Evolutionary conservation across 108 stramenopile genomes (phyloP).

Genomic region (Chaetoceros muelleri): DNA sequence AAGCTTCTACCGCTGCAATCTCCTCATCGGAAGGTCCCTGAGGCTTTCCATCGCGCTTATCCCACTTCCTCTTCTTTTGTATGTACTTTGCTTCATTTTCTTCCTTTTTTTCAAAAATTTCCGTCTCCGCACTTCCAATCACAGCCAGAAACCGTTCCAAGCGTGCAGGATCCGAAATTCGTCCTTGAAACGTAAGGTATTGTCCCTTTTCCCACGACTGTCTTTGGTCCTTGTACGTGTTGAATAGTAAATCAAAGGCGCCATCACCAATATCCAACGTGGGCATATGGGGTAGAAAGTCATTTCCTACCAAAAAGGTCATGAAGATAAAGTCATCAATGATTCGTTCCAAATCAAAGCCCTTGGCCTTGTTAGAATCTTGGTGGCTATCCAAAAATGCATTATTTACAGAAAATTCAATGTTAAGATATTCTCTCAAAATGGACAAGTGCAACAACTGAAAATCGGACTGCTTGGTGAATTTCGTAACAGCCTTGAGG

Average conservation of each 20-base stretch:
- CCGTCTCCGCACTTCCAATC: constrained; percentile 81
- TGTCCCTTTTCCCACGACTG: constrained; percentile 65
- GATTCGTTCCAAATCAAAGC: constrained; percentile 82
- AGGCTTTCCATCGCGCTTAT: constrained; percentile 67
- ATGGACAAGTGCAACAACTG: constrained; percentile 94
- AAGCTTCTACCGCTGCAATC: constrained; percentile 53
- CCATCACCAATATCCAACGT: constrained; percentile 95
- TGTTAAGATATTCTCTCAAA: constrained; percentile 88
- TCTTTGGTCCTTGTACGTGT: constrained; percentile 86
- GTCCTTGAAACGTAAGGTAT: constrained; percentile 84
- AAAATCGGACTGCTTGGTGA: constrained; percentile 92
- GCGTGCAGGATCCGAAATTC: constrained; percentile 61
- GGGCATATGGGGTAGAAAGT: constrained; percentile 97
- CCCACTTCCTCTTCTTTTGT: constrained; percentile 73
- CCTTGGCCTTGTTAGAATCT: constrained; percentile 13
- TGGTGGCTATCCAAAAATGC: constrained; percentile 11
- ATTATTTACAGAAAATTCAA: constrained; percentile 76
- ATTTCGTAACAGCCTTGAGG: constrained; percentile 83
- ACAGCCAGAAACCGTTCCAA: constrained; percentile 72
- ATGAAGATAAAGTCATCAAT: constrained; percentile 99
- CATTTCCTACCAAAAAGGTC: constrained; percentile 97
- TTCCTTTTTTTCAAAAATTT: constrained; percentile 71
- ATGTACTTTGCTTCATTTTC: constrained; percentile 60
- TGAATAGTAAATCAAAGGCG: constrained; percentile 90
- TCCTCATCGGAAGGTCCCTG: constrained; percentile 72